Conservation (phyloP, 2,329 filamentous ascomycete genomes). For the Fusarium virguliforme region DNA sequence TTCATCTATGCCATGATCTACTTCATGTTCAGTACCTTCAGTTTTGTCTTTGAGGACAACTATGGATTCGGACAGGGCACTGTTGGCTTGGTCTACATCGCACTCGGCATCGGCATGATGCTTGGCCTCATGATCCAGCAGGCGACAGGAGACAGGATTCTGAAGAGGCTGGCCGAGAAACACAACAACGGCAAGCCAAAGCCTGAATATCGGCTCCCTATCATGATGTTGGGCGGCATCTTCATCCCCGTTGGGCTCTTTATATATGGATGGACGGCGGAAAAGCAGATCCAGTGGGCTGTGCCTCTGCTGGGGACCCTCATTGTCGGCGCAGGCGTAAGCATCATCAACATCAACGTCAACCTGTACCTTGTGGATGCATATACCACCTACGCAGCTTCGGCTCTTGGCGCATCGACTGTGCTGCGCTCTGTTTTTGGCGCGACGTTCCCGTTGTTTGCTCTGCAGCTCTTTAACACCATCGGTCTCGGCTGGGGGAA, state of each 20-base stretch:
- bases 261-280: constrained; percentile 72
- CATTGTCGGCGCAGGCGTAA: constrained; percentile 64
- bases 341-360: constrained; percentile 55
- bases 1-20: constrained; percentile 57
- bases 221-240: constrained; percentile 69
- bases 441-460: constrained; percentile 71
- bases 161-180: constrained; percentile 36
- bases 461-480: constrained; percentile 55
- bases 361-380: constrained; percentile 48
- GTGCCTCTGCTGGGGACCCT: constrained; percentile 70
- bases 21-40: constrained; percentile 57
- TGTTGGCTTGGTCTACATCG: constrained; percentile 63
- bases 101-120: constrained; percentile 60
- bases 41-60: constrained; percentile 54
- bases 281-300: constrained; percentile 69
- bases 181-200: background rate
- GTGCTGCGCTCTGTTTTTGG: constrained; percentile 69
- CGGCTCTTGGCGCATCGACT: constrained; percentile 39
- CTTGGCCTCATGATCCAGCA: too few species aligned
- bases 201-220: constrained; percentile 66
- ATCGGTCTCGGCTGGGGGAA: constrained; percentile 63
- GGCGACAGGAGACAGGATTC: constrained; percentile 30
- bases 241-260: constrained; percentile 69
- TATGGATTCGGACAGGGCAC: constrained; percentile 53
- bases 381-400: constrained; percentile 41